Base-by-base conservation (phyloP, 352 stramenopile species). In the Thalassiosira mediterranea region DNA sequence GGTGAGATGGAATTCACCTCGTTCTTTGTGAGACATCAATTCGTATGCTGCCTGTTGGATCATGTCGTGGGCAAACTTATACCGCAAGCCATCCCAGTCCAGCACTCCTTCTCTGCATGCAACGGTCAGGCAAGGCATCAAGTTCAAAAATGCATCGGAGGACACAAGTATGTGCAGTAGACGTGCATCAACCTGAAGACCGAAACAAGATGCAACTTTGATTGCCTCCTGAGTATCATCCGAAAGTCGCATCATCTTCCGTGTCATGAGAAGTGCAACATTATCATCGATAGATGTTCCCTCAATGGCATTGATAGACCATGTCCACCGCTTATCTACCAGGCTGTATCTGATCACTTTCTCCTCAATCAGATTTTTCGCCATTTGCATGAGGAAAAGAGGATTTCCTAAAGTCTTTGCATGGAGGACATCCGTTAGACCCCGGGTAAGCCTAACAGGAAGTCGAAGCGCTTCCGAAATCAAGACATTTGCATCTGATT, bases 1-100 rank as follows among this genome's bases (percentile, higher is more conserved):
- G 13, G 72, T 28, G 25, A 85, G 29, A 58, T 88, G 79, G 26
- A 80, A 83, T 4, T 42, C 34, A 40, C 51, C 54, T 37, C 58
- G 29, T 25, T 88, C 48, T 28, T 63, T 32, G 3, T 29, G 2
- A 8, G 60, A 49, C 11, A 70, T 70, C 1, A 60, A n/a, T 32
- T 58, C 23, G 48, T 25, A 47, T n/a, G 25, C 59, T 26, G 21
- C 47, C 48, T 47, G n/a, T 10, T 70, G 60, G 13, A 70, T 51
- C 58, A 59, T 25, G 47, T 70, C 60, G 23, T 70, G 60, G 3
- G 31, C 13, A 53, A 53, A 81, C 5, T 47, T 44, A 21, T 67
- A 21, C 8, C 49, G 19, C n/a, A n/a, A n/a, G n/a, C 31, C 26
- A 17, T 28, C 2, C 25, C 28, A 40, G 25, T 65, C 52, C 10